These are phyloP conservation scores for Candida bentonensis DNA, from an alignment of 805 yeast species.

Conservation along the genomic window DNA sequence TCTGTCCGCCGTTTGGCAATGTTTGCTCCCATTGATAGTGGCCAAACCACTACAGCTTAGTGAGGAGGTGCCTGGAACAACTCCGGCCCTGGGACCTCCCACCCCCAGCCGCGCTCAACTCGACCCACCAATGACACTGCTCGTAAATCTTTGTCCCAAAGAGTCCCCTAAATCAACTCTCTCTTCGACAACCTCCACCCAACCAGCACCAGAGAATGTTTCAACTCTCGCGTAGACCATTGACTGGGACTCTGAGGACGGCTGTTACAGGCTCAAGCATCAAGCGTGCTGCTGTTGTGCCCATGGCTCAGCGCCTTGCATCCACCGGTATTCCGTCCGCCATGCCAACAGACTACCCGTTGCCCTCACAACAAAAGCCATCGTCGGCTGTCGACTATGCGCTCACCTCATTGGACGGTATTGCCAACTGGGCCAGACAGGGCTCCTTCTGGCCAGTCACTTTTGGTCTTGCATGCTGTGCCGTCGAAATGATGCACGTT, in stretches of 20 bases:
- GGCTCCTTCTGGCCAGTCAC: slow-evolving; percentile 92
- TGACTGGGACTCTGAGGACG: not conserved
- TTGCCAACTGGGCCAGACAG: slow-evolving; percentile 84
- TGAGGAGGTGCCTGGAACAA: too few species aligned
- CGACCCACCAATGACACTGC: not conserved
- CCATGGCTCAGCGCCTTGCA: not conserved
- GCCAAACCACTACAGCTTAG: too few species aligned
- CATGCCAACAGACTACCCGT: slow-evolving; percentile 55
- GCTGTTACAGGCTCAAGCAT: too few species aligned
- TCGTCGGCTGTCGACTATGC: slow-evolving; percentile 62
- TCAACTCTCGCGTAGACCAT: not conserved
- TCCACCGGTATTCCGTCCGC: slow-evolving; percentile 7
- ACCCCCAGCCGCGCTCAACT: too few species aligned
- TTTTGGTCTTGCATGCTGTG: slow-evolving; percentile 85
- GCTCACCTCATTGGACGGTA: slow-evolving; percentile 63
- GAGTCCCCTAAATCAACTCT: not conserved
- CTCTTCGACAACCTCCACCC: not conserved
- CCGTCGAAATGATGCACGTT: slow-evolving; percentile 91
- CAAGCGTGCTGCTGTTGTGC: not conserved
- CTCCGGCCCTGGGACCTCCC: too few species aligned
- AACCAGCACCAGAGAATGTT: not conserved
- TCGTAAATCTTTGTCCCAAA: not conserved
- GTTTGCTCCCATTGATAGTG: too few species aligned
- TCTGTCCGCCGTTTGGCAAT: too few species aligned
- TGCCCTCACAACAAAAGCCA: slow-evolving; percentile 49